Percentiles rank a stretch among this genome's conserved stretches.
phyloP scores from a whole-genome alignment of 2,329 filamentous ascomycete species.

The Dryadomyces quercivorus region DNA sequence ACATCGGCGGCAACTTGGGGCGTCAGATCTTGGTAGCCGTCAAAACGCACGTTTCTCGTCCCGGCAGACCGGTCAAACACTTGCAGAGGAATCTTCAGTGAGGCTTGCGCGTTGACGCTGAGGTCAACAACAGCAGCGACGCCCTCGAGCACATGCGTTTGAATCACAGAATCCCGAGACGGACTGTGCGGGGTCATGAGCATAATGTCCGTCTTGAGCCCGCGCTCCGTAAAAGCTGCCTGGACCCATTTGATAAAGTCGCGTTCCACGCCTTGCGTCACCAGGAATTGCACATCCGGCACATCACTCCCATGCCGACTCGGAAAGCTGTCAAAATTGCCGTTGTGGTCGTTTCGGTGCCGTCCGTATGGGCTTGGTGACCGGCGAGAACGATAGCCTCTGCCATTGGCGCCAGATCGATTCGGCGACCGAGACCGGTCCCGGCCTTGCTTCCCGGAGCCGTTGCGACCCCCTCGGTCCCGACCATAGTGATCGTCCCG shows the following conservation, averaged over 20 bases:
- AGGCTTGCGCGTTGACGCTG: conserved; percentile 53
- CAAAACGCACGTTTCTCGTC: conserved; percentile 65
- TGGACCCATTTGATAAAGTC: conserved; percentile 80
- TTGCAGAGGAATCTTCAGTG: conserved; percentile 66
- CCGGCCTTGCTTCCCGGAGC: conserved; percentile 28
- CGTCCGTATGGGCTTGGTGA: conserved; percentile 54
- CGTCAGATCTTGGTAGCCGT: conserved; percentile 77
- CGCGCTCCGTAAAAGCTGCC: conserved; percentile 56
- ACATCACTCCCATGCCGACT: conserved; percentile 60
- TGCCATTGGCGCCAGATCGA: conserved; percentile 20
- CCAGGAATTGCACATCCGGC: conserved; percentile 80
- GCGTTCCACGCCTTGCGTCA: conserved; percentile 64
- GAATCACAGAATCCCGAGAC: conserved; percentile 65
- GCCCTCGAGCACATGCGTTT: conserved; percentile 76
- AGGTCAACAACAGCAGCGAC: conserved; percentile 77
- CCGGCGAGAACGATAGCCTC: conserved; percentile 47
- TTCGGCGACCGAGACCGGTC: conserved; percentile 59
- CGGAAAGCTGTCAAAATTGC: conserved; percentile 14
- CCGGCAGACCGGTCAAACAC: conserved; percentile 73
- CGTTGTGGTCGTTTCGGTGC: conserved; percentile 41
- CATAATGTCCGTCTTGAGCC: conserved; percentile 66
- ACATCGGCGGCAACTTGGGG: conserved; percentile 70
- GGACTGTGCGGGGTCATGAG: conserved; percentile 61
- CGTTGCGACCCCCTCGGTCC: conserved; percentile 27
- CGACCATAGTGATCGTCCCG: conserved; percentile 47